phyloP scores from a whole-genome alignment of 176 grass and related monocot genomes.

The Saccharum spontaneum region DNA sequence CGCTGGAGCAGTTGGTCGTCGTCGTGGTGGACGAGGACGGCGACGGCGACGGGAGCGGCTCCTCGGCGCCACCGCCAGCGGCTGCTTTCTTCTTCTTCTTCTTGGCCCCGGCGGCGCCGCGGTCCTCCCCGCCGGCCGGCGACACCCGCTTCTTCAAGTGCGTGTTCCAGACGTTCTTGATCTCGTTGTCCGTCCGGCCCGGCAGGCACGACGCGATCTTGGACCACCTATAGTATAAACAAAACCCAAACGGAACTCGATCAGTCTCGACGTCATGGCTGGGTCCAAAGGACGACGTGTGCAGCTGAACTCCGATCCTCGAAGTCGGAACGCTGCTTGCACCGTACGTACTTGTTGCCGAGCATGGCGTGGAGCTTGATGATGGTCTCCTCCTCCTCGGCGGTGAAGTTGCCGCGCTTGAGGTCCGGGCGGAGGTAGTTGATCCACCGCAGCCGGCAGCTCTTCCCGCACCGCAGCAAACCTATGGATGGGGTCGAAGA shows the following conservation, averaged over 20 bases:
- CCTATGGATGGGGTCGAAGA: conserved; percentile 20
- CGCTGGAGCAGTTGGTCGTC: conserved; percentile 39
- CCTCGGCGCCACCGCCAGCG: not conserved
- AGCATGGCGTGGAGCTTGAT: conserved; percentile 70
- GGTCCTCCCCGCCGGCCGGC: conserved; percentile 2
- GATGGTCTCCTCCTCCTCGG: conserved; percentile 71
- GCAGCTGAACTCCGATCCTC: not conserved
- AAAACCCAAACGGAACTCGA: not conserved
- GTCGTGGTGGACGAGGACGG: conserved; percentile 25
- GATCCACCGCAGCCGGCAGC: conserved; percentile 91
- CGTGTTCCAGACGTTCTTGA: conserved; percentile 99
- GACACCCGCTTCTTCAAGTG: conserved; percentile 77
- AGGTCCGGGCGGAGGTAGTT: conserved; percentile 95
- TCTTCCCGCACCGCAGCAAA: conserved; percentile 91
- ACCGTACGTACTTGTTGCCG: conserved; percentile 73
- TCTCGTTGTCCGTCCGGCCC: conserved; percentile 98
- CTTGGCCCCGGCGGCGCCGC: conserved; percentile 5
- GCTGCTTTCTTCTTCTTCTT: conserved; percentile 18
- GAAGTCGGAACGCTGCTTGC: not conserved
- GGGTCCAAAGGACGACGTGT: not conserved
- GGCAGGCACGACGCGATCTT: conserved; percentile 82
- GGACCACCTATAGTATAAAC: conserved; percentile 57
- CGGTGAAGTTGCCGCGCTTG: conserved; percentile 88
- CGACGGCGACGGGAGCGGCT: conserved; percentile 14
- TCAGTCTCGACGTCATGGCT: not conserved